Percentiles rank a stretch among this genome's conserved stretches.
Conservation (phyloP, 2,329 filamentous ascomycete species). For the Fusarium mundagurra region DNA sequence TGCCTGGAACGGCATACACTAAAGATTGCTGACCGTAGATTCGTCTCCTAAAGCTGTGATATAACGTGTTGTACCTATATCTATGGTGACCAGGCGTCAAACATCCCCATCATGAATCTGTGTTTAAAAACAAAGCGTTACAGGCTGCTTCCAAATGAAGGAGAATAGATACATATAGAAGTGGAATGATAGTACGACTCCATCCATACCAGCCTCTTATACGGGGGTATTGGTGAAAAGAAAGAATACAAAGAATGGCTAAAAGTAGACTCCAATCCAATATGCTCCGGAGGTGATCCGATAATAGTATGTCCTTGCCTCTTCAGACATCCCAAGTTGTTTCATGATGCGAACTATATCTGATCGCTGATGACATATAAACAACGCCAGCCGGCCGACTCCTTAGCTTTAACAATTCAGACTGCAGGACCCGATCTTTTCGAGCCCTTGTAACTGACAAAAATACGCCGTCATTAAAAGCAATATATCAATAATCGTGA, state of each 20-base stretch:
- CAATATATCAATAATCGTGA: constrained; percentile 31
- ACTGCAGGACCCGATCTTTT: constrained; percentile 20
- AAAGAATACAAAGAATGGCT: constrained; percentile 10
- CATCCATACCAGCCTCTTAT: constrained; percentile 21
- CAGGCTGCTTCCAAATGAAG: constrained; percentile 9
- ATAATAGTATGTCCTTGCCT: constrained; percentile 17
- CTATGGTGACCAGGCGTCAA: background rate
- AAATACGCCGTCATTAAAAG: constrained; percentile 37
- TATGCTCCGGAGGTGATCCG: constrained; percentile 21
- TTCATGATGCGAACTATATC: constrained; percentile 35
- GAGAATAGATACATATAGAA: constrained; percentile 13
- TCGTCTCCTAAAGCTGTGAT: background rate
- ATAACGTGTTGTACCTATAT: background rate
- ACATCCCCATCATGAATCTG: background rate
- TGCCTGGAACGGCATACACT: background rate
- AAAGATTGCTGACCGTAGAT: background rate
- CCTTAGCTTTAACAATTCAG: constrained; percentile 25
- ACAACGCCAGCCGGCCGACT: constrained; percentile 17
- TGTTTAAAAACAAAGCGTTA: background rate
- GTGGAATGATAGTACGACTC: constrained; percentile 1
- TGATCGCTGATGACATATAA: constrained; percentile 19
- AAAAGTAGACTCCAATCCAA: constrained; percentile 20
- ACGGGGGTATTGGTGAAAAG: constrained; percentile 29
- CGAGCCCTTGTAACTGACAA: constrained; percentile 18
- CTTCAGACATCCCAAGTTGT: constrained; percentile 30